Percentiles rank a stretch among this genome's conserved stretches.
Evolutionary conservation across 2,329 filamentous ascomycete species (phyloP).

Genomic region (Alternaria ventricosa): DNA sequence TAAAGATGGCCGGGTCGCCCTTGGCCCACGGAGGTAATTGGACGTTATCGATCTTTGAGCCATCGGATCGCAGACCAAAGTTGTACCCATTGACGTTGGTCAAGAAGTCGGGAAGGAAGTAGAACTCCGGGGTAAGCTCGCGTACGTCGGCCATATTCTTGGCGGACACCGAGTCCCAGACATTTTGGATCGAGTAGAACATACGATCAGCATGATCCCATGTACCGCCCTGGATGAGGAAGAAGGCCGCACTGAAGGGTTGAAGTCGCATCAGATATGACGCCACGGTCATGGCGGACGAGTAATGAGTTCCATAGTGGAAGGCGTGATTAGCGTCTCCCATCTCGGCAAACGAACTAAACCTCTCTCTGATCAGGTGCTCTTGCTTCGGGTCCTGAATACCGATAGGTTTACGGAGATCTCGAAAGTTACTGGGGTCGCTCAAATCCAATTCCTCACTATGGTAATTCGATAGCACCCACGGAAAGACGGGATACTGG

Average conservation of each 20-base stretch:
- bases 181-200: conserved; percentile 90
- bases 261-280: conserved; percentile 95
- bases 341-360: conserved; percentile 88
- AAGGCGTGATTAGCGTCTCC: conserved; percentile 80
- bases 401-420: conserved; percentile 95
- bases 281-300: conserved; percentile 97
- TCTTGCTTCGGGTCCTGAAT: conserved; percentile 81
- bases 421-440: conserved; percentile 84
- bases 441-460: conserved; percentile 89
- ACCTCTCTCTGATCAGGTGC: conserved; percentile 80
- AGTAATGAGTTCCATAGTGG: conserved; percentile 98
- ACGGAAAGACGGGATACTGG: conserved; percentile 97
- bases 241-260: conserved; percentile 94
- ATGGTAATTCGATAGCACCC: conserved; percentile 94
- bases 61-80: conserved; percentile 85
- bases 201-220: conserved; percentile 96
- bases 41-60: conserved; percentile 82
- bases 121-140: conserved; percentile 96
- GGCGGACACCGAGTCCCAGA: conserved; percentile 88
- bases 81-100: conserved; percentile 95
- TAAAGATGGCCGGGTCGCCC: conserved; percentile 93
- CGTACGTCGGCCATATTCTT: conserved; percentile 94
- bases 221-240: conserved; percentile 90
- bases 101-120: conserved; percentile 93
- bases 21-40: conserved; percentile 95